Conservation (phyloP, 2,329 filamentous ascomycete species). For the Stagonosporopsis chrysanthemi region DNA sequence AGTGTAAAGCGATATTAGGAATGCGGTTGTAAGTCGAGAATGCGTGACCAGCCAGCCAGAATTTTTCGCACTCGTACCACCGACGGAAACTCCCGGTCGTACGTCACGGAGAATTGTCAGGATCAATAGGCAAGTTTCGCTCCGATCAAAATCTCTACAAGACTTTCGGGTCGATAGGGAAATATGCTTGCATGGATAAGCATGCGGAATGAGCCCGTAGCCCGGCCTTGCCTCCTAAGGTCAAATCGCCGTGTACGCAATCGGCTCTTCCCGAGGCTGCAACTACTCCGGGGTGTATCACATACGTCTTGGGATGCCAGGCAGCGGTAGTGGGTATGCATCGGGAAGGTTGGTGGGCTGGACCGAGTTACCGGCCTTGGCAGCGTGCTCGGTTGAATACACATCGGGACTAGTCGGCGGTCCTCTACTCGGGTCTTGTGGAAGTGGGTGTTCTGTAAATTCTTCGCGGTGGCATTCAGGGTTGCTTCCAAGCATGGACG, state of each 20-base stretch:
- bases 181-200: neutral
- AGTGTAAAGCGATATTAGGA: neutral
- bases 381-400: neutral
- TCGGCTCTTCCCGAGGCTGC: conserved; percentile 5
- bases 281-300: neutral
- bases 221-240: neutral
- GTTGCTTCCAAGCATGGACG: neutral
- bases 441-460: neutral
- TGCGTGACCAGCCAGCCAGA: neutral
- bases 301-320: neutral
- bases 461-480: conserved; percentile 7
- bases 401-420: neutral
- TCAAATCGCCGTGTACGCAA: neutral
- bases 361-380: neutral
- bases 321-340: neutral
- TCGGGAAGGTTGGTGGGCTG: conserved; percentile 4
- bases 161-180: neutral
- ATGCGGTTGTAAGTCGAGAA: neutral
- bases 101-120: neutral
- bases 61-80: neutral
- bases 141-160: neutral
- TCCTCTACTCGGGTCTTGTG: neutral
- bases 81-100: neutral
- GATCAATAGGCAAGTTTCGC: neutral
- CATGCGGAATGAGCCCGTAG: conserved; percentile 12